phyloP scores from a whole-genome alignment of 2,329 filamentous ascomycete genomes.

The Pseudogymnoascus sp. region DNA sequence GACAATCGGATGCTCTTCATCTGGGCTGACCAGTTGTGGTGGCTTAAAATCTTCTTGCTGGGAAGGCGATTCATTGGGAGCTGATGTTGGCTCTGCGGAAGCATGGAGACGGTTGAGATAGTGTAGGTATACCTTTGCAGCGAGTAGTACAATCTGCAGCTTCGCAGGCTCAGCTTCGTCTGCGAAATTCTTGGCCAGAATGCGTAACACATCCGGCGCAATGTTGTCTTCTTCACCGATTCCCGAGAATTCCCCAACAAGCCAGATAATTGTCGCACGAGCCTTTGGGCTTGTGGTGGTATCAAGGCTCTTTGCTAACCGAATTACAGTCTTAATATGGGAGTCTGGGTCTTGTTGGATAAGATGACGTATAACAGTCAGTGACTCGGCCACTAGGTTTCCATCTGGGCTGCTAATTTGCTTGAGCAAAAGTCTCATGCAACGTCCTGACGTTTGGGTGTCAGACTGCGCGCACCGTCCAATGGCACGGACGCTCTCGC shows the following conservation, averaged over 20 bases:
- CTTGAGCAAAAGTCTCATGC: constrained; percentile 70
- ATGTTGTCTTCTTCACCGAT: constrained; percentile 77
- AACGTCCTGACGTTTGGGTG: constrained; percentile 61
- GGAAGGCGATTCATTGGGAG: constrained; percentile 24
- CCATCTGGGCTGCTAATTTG: constrained; percentile 86
- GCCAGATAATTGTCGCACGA: constrained; percentile 91
- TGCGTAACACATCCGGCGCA: constrained; percentile 82
- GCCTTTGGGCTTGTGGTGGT: constrained; percentile 80
- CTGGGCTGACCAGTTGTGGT: constrained; percentile 14
- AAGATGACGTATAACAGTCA: constrained; percentile 90
- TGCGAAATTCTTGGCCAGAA: constrained; percentile 75
- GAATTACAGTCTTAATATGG: constrained; percentile 77
- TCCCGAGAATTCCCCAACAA: constrained; percentile 89
- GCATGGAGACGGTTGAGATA: constrained; percentile 59
- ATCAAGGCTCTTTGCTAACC: constrained; percentile 84
- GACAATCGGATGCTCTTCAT: constrained; percentile 56
- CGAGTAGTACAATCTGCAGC: constrained; percentile 82
- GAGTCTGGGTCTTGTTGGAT: constrained; percentile 82
- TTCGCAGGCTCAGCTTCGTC: constrained; percentile 81
- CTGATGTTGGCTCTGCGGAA: constrained; percentile 26
- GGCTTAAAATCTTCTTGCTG: constrained; percentile 14
- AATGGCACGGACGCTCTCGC: constrained; percentile 85
- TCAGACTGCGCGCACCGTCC: constrained; percentile 85
- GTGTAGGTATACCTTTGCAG: constrained; percentile 94
- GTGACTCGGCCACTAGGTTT: constrained; percentile 78